These are phyloP conservation scores for Xylariaceae sp. DNA, from an alignment of 2,329 filamentous ascomycete genomes.

Conservation along the genomic window DNA sequence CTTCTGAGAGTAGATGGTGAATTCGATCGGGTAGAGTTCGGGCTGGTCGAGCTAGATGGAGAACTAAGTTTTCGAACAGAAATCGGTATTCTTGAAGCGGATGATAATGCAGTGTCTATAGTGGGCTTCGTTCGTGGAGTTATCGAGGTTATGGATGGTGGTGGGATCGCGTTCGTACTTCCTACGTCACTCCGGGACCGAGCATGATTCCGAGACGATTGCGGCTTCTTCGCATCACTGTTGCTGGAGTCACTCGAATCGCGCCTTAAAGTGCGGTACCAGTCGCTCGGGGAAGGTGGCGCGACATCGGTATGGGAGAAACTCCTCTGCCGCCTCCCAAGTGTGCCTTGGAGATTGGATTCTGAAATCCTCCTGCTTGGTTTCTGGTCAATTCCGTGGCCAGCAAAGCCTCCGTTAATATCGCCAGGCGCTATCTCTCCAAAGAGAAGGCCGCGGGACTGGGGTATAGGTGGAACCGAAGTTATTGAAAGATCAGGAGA, in stretches of 20 bases:
- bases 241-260: conserved; percentile 17
- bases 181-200: conserved; percentile 62
- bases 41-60: conserved; percentile 46
- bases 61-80: conserved; percentile 45
- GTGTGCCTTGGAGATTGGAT: conserved; percentile 59
- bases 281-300: conserved; percentile 62
- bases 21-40: conserved; percentile 53
- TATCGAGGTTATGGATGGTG: conserved; percentile 32
- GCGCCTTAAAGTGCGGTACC: conserved; percentile 29
- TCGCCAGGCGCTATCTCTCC: conserved; percentile 69
- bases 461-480: conserved; percentile 30
- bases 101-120: conserved; percentile 29
- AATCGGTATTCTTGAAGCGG: conserved; percentile 44
- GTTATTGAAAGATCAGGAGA: conserved; percentile 32
- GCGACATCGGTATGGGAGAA: conserved; percentile 56
- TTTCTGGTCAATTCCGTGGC: conserved; percentile 58
- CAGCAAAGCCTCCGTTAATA: conserved; percentile 49
- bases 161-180: conserved; percentile 33
- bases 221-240: conserved; percentile 21
- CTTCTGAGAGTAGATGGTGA: conserved; percentile 51
- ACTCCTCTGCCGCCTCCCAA: conserved; percentile 48
- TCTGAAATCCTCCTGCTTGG: conserved; percentile 66
- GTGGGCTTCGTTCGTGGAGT: conserved; percentile 35
- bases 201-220: conserved; percentile 41
- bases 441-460: conserved; percentile 60